phyloP scores from a whole-genome alignment of 345 rosid species.

The Durio zibethinus region DNA sequence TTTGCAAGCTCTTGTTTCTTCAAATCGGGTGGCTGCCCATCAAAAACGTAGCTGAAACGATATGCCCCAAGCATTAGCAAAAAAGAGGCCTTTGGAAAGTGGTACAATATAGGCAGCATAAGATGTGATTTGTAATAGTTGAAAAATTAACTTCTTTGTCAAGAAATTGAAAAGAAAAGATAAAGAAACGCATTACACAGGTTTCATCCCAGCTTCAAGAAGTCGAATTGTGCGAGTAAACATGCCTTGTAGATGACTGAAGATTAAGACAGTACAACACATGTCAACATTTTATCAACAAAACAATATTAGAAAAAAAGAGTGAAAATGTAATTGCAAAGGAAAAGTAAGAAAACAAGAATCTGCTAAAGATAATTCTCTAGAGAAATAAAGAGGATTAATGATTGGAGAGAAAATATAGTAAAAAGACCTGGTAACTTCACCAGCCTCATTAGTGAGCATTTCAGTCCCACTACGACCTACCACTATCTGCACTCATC shows the following conservation, averaged over 20 bases:
- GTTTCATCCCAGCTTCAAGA: conserved; percentile 94
- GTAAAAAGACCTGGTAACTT: conserved; percentile 74
- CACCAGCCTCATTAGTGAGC: conserved; percentile 95
- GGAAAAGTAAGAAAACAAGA: not conserved
- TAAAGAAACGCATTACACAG: conserved; percentile 51
- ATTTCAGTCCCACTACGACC: conserved; percentile 89
- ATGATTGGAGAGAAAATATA: not conserved
- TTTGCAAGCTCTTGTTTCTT: conserved; percentile 57
- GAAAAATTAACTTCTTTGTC: not conserved
- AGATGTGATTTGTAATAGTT: not conserved
- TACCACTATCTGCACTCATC: conserved; percentile 70
- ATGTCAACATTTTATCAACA: not conserved
- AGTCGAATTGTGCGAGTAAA: conserved; percentile 87
- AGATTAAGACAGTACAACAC: not conserved
- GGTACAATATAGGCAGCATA: not conserved
- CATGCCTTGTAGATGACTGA: conserved; percentile 96
- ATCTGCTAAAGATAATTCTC: not conserved
- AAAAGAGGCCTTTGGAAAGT: not conserved
- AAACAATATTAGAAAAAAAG: not conserved
- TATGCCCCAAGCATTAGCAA: not conserved
- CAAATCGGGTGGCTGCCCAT: conserved; percentile 52
- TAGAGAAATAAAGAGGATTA: not conserved
- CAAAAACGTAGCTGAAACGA: conserved; percentile 69
- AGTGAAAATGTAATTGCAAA: not conserved
- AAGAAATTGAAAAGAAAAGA: not conserved